Percentiles rank a stretch among this genome's conserved stretches.
Evolutionary conservation across 2,329 filamentous ascomycete species (phyloP).

Genomic region (Emmonsiellopsis sp.): DNA sequence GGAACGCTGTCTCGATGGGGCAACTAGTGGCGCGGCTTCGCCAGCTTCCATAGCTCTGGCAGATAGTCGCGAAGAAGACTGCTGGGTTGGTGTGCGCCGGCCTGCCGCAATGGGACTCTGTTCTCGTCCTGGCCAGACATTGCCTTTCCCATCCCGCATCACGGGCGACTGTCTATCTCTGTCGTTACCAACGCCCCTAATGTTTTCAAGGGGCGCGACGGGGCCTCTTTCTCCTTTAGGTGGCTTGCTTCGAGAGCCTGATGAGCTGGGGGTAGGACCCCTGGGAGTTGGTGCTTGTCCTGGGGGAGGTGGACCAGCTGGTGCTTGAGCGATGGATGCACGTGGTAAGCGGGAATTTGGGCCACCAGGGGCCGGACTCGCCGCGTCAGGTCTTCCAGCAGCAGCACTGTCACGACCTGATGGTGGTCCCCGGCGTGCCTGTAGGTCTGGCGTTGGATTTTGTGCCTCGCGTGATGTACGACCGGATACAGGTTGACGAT

Average conservation of each 20-base stretch:
- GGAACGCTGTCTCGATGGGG: constrained; percentile 40
- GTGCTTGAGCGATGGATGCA: constrained; percentile 50
- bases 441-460: constrained; percentile 26
- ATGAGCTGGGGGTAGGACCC: constrained; percentile 31
- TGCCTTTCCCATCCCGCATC: constrained; percentile 35
- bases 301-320: constrained; percentile 55
- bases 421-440: constrained; percentile 21
- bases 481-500: constrained; percentile 33
- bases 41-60: constrained; percentile 40
- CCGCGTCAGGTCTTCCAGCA: constrained; percentile 20
- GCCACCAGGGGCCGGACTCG: constrained; percentile 26
- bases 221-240: constrained; percentile 40
- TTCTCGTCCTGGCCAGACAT: constrained; percentile 34
- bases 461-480: constrained; percentile 37
- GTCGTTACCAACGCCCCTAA: constrained; percentile 37
- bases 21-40: constrained; percentile 36
- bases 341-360: constrained; percentile 51
- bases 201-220: constrained; percentile 34
- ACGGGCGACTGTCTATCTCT: constrained; percentile 40
- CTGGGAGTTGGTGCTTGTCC: constrained; percentile 54
- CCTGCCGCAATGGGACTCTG: constrained; percentile 47
- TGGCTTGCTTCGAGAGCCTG: constrained; percentile 39
- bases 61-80: constrained; percentile 17
- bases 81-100: constrained; percentile 55
- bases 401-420: constrained; percentile 33